phyloP scores from a whole-genome alignment of 2,329 filamentous ascomycete genomes.

The Calonectria fujianensis region DNA sequence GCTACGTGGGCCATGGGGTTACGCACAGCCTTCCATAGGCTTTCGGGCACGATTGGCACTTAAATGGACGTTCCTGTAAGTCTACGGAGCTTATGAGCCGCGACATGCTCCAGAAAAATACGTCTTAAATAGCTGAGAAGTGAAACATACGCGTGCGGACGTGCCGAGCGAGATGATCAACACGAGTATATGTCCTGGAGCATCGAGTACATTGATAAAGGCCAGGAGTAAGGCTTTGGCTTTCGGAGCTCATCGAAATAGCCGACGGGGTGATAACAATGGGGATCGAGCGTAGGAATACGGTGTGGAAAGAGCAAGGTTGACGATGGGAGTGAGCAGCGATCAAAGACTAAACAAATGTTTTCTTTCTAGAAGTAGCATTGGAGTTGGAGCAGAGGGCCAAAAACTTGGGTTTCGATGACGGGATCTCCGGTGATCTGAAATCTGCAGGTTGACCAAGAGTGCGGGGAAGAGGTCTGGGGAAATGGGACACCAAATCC shows the following conservation, averaged over 20 bases:
- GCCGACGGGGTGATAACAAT: background rate
- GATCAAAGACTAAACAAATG: background rate
- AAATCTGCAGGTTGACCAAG: background rate
- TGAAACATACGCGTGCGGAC: background rate
- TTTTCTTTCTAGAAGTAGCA: background rate
- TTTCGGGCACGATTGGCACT: constrained; percentile 4
- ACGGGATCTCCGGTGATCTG: background rate
- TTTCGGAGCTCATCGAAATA: background rate
- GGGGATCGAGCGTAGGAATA: background rate
- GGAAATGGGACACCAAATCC: background rate
- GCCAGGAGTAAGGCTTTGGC: background rate
- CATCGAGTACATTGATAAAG: constrained; percentile 11
- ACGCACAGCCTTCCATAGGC: background rate
- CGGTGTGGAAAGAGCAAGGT: background rate
- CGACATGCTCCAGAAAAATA: background rate
- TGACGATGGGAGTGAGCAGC: background rate
- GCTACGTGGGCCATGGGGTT: background rate
- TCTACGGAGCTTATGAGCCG: background rate
- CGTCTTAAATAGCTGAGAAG: background rate
- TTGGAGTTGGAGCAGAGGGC: background rate
- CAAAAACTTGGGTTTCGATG: background rate
- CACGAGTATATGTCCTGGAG: constrained; percentile 4
- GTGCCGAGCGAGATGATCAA: background rate
- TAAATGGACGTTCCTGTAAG: background rate
- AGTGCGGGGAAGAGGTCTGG: background rate